Evolutionary conservation across 208 protist species (phyloP).

Genomic region (Trypanosoma melophagium): DNA sequence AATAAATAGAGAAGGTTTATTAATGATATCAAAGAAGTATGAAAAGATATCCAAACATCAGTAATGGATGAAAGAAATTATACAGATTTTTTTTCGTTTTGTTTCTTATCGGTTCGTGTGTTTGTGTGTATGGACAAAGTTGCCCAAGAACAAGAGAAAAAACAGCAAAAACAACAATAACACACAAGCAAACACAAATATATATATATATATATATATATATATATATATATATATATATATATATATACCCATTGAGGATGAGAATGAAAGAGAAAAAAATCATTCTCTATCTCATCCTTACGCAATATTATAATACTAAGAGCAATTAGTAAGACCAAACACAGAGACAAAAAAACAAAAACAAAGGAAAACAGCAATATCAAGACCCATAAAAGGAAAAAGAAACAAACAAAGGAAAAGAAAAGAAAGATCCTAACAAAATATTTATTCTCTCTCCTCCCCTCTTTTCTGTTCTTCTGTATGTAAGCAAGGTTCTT

Average conservation of each 20-base stretch:
- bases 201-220: constrained; percentile 1
- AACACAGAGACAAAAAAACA: not conserved
- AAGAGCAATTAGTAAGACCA: not conserved
- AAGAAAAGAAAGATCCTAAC: not conserved
- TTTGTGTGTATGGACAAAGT: no score
- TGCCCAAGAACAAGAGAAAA: no score
- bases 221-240: not conserved
- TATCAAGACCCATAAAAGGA: not conserved
- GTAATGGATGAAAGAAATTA: no score
- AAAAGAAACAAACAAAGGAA: not conserved
- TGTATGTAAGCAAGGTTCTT: no score
- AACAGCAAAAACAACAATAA: no score
- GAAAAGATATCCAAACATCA: no score
- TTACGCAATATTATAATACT: constrained; percentile 6
- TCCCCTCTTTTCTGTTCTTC: no score
- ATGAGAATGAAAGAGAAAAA: not conserved
- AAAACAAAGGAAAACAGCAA: not conserved
- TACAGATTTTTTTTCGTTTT: no score
- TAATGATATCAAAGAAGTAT: no score
- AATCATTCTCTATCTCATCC: not conserved
- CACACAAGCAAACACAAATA: no score
- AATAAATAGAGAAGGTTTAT: no score
- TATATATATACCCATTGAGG: not conserved
- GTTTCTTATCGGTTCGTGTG: no score
- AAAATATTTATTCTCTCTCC: constrained; percentile 5